Conservation (phyloP, 2,329 filamentous ascomycete genomes). For the Beauveria pseudobassiana region DNA sequence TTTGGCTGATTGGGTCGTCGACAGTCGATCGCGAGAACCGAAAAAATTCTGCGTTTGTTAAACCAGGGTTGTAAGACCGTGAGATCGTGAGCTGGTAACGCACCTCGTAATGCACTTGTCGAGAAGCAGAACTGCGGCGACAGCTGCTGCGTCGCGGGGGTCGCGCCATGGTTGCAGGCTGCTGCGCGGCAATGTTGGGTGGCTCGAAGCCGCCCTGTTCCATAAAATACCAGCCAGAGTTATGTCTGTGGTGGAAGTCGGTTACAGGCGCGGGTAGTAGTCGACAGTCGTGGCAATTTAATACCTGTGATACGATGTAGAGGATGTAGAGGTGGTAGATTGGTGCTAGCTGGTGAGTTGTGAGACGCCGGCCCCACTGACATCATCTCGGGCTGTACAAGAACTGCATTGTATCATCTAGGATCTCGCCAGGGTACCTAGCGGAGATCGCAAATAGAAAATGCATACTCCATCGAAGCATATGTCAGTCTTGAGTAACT, state of each 20-base stretch:
- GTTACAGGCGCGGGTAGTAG: not conserved
- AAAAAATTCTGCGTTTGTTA: conserved; percentile 66
- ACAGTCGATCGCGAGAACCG: conserved; percentile 75
- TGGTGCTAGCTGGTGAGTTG: not conserved
- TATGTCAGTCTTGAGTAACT: not conserved
- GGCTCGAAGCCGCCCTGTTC: conserved; percentile 35
- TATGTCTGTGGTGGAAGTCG: conserved; percentile 13
- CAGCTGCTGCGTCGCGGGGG: conserved; percentile 43
- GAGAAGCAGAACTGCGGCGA: conserved; percentile 76
- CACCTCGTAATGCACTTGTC: conserved; percentile 60
- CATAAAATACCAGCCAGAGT: conserved; percentile 44
- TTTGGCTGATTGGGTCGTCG: conserved; percentile 89
- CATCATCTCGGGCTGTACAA: not conserved
- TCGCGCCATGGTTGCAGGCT: conserved; percentile 37
- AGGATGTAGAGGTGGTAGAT: not conserved
- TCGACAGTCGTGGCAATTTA: not conserved
- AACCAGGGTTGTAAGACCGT: not conserved
- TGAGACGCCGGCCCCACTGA: conserved; percentile 1
- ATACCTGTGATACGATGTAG: not conserved
- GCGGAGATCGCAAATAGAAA: not conserved
- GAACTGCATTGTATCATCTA: not conserved
- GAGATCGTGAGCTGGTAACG: not conserved
- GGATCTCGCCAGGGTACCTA: not conserved
- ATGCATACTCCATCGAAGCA: not conserved
- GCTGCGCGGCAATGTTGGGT: conserved; percentile 25